Evolutionary conservation across 1,139 yeast genomes (phyloP).

Genomic region (Candida gigantensis): DNA sequence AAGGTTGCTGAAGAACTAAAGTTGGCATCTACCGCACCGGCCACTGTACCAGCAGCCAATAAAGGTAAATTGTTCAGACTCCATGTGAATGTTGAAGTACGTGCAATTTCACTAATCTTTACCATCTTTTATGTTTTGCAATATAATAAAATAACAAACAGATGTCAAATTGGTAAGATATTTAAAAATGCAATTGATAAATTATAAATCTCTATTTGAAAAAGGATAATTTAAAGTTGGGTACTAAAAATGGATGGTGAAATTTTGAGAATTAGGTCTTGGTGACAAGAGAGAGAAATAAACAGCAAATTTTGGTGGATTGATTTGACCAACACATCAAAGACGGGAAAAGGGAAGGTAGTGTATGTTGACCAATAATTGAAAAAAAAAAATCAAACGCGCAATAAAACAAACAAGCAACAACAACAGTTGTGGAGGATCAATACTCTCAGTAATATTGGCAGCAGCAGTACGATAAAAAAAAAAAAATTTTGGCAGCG

Average conservation of each 20-base stretch:
- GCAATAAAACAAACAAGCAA: background rate
- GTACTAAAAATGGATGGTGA: background rate
- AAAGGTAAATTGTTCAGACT: slow-evolving; percentile 73
- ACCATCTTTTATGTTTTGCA: slow-evolving; percentile 62
- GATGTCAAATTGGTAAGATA: background rate
- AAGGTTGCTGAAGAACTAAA: slow-evolving; percentile 76
- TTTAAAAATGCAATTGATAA: background rate
- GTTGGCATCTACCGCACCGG: slow-evolving; percentile 91
- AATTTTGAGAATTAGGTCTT: no score
- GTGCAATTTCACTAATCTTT: slow-evolving; percentile 76
- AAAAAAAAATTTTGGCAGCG: no score
- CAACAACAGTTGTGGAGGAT: background rate
- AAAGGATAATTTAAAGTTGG: background rate
- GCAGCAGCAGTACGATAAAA: no score
- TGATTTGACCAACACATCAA: slow-evolving; percentile 14
- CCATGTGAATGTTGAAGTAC: slow-evolving; percentile 96
- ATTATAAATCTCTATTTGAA: no score
- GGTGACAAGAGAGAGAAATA: background rate
- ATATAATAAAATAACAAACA: slow-evolving; percentile 2
- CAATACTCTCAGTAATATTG: background rate
- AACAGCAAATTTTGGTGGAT: slow-evolving; percentile 1
- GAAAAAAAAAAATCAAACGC: background rate
- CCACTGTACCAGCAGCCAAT: slow-evolving; percentile 87
- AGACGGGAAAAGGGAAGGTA: background rate
- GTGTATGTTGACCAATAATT: background rate